These are phyloP conservation scores for Teratosphaeria pseudoeucalypti DNA, from an alignment of 2,329 filamentous ascomycete species.

Conservation along the genomic window DNA sequence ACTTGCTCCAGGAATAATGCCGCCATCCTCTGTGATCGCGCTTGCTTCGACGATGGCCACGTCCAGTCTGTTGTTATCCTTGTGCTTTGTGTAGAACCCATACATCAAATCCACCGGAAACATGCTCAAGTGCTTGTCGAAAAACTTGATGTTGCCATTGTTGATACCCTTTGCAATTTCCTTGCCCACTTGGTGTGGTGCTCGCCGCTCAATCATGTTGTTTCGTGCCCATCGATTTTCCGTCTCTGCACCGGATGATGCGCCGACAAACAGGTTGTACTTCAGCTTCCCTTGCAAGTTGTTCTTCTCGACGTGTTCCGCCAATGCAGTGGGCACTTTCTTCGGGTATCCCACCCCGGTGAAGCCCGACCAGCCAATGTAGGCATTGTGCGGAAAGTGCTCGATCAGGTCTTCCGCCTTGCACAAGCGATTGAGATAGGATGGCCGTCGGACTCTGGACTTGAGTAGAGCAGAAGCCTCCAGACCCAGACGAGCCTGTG, in stretches of 20 bases:
- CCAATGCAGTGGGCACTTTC: conserved; percentile 73
- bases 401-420: conserved; percentile 69
- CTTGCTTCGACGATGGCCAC: conserved; percentile 74
- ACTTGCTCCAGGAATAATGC: conserved; percentile 76
- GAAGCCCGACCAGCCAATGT: conserved; percentile 85
- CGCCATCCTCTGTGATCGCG: conserved; percentile 79
- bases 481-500: not conserved
- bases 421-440: conserved; percentile 69
- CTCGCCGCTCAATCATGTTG: conserved; percentile 80
- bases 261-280: conserved; percentile 80
- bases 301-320: conserved; percentile 84
- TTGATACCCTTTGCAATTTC: conserved; percentile 86
- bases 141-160: conserved; percentile 78
- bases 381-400: conserved; percentile 73
- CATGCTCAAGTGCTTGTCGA: conserved; percentile 90
- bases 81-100: conserved; percentile 65
- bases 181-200: conserved; percentile 84
- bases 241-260: conserved; percentile 80
- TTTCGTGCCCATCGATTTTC: conserved; percentile 84
- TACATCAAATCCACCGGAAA: conserved; percentile 82
- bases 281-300: conserved; percentile 71
- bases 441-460: conserved; percentile 63
- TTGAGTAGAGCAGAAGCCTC: conserved; percentile 40
- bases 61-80: conserved; percentile 62
- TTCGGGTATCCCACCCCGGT: conserved; percentile 60